Conservation (phyloP, 805 yeast species). For the Wickerhamomyces hampshirensis region DNA sequence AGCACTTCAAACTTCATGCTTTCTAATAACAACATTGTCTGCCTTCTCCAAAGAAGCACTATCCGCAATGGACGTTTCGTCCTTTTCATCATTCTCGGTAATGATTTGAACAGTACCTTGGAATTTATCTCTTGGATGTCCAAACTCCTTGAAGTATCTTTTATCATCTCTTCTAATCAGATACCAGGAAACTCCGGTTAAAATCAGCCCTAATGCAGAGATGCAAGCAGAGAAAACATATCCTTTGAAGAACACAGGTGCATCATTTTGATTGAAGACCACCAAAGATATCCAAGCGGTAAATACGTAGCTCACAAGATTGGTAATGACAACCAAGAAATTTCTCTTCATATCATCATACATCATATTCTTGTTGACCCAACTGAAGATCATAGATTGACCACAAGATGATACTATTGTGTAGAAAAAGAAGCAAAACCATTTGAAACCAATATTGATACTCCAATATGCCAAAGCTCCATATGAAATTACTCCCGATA, state of each 20-base stretch:
- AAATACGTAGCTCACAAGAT: slow-evolving; percentile 37
- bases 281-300: slow-evolving; percentile 32
- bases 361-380: slow-evolving; percentile 46
- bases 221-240: no score
- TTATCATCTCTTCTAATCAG: no score
- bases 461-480: slow-evolving; percentile 31
- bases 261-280: slow-evolving; percentile 34
- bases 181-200: no score
- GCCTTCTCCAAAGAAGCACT: no score
- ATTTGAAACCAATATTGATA: slow-evolving; percentile 43
- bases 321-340: slow-evolving; percentile 36
- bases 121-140: no score
- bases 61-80: no score
- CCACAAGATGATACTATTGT: slow-evolving; percentile 48
- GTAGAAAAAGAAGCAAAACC: slow-evolving; percentile 44
- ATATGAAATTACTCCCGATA: background rate
- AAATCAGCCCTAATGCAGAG: no score
- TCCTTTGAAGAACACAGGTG: slow-evolving; percentile 36
- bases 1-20: no score
- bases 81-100: no score
- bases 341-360: slow-evolving; percentile 30
- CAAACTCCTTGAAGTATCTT: no score
- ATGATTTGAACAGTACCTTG: no score
- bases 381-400: slow-evolving; percentile 50
- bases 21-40: no score